Evolutionary conservation across 805 yeast genomes (phyloP), one percentile per base, ranked within the genome.

Genomic region (Kodamaea fukazawae): DNA sequence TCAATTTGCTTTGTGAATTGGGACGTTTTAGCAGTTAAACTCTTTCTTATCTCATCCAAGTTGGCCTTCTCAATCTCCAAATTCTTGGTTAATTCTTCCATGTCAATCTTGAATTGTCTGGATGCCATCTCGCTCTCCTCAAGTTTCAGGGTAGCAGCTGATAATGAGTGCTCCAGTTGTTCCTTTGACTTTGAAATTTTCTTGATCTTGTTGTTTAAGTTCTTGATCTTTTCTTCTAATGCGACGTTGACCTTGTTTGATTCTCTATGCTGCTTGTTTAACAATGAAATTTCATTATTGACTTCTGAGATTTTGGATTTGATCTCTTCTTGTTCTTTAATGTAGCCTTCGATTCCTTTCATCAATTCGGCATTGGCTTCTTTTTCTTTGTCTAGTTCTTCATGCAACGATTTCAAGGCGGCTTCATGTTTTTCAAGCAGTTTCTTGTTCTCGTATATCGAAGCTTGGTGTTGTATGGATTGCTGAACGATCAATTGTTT

Each of bases 201-300:
- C 48, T 73, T 76, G 31, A 69, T 70, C 51, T 83, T 85, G 25
- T 65, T 69, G 23, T 64, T 71, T 31, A 80, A 59, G 56, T 84
- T 86, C 60, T 85, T 88, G 38, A 74, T 63, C 59, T 80, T 83
- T 60, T 91, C 97, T 48, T 87, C 90, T 39, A 78, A 61, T 3
- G 90, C 74, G 9, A 86, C 87, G 39, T 71, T 77, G 12, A 75
- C 76, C 38, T 79, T 75, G 43, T 60, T 60, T 10, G 59, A 33
- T 7, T 58, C 50, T 39, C 63, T 67, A 30, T 61, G 65, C 32
- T 54, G 52, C 37, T 61, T 65, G n/a, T 50, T 43, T 3, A 57
- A 28, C 2, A 34, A 20, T 2, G 49, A 30, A 9, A 63, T 48
- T 22, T 58, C 53, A 11, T 48, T 48, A 11, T 53, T 54, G 16